Conservation (phyloP, 108 stramenopile species). For the Seminavis robusta region DNA sequence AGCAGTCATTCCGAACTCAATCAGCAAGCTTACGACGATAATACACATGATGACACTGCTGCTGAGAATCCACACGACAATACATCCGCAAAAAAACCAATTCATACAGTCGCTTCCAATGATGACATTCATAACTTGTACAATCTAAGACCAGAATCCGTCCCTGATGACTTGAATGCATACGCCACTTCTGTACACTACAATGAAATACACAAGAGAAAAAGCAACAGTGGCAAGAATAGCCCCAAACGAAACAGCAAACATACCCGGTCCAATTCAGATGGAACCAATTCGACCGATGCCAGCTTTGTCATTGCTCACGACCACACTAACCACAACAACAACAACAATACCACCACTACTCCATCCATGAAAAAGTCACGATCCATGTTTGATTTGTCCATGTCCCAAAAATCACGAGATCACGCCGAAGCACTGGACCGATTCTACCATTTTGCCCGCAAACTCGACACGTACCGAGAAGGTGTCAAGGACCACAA, state of each 20-base stretch:
- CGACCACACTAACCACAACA: no score
- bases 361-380: neutral
- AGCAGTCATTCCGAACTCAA: no score
- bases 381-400: constrained; percentile 28
- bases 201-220: neutral
- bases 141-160: constrained; percentile 50
- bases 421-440: constrained; percentile 72
- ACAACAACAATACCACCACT: neutral
- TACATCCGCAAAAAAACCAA: neutral
- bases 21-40: no score
- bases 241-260: neutral
- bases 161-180: constrained; percentile 53
- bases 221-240: neutral
- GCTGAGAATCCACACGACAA: neutral
- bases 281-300: no score
- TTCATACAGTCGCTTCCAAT: constrained; percentile 37
- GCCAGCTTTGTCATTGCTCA: no score
- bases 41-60: neutral
- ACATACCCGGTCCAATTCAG: neutral
- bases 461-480: constrained; percentile 59
- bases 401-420: constrained; percentile 20
- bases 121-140: constrained; percentile 40
- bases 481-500: constrained; percentile 85
- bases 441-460: constrained; percentile 81
- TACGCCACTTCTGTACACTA: constrained; percentile 38